Base-by-base conservation (phyloP, 169 alveolate species). In the Theileria orientalis region DNA sequence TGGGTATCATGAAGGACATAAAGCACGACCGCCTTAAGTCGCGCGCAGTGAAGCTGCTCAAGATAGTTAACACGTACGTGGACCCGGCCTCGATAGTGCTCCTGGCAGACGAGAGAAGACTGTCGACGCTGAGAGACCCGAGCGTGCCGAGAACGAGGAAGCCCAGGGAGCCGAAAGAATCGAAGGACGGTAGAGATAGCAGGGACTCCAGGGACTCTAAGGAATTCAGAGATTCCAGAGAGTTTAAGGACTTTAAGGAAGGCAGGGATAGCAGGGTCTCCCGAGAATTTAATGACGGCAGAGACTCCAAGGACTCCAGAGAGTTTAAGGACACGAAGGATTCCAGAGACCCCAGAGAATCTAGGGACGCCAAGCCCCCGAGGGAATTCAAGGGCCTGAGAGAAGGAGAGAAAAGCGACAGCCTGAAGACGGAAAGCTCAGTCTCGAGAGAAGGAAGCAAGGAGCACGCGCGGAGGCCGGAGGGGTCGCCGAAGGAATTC, bases 1-100 rank as follows among this genome's bases (percentile, higher is more conserved):
- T 90, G 1, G 90, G 84, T 0, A 90, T 83, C 19, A 76, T 91
- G 49, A 76, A 83, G 56, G 85, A 82, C 47, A 66, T 89, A 56
- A 92, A 91, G 52, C 90, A 87, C 54, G 96, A 92, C 25, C 83
- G 87, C 60, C 77, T 90, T 14, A 92, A 92, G 62, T 64, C 79
- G 72, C 73, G 94, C 42, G 83, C 94, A 29, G 74, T 87, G 37
- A 74, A 87, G 44, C 75, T 92, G 68, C 79, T 92, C 69, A 92
- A 84, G 74, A 76, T 74, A 54, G 84, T 92, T 5, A 87, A 87
- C 27, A 88, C 84, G 30, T 60, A 60, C 25, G 29, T 72, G 57
- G 68, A 32, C 37, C 66, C 66, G 21, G 37, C 16, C 2, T 56
- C 66, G 3, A 32, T 56, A 16, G 21, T 56, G 5, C 32, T 37